A percentile compares a stretch with the other conserved stretches of the same genome.
These are phyloP conservation scores for Diospyros lotus DNA, from an alignment of 148 eudicot genomes.

Conservation along the genomic window DNA sequence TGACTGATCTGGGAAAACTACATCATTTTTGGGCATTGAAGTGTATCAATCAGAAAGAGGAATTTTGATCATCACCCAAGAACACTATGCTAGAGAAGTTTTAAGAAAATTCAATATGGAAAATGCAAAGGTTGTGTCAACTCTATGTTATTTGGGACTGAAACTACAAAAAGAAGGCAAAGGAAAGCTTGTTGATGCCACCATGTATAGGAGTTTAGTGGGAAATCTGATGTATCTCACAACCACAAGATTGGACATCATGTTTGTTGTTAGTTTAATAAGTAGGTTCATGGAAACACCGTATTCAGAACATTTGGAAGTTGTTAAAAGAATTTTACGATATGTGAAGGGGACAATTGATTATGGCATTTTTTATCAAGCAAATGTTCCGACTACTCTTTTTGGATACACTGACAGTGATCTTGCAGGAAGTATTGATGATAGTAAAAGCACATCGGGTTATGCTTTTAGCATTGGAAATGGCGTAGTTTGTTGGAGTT, in stretches of 20 bases:
- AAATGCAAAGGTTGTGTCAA: neutral
- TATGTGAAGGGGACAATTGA: too few relatives aligned
- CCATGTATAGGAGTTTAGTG: neutral
- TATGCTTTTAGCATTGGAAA: too few relatives aligned
- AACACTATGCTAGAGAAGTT: neutral
- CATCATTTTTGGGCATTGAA: constrained; percentile 11
- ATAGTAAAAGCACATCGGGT: too few relatives aligned
- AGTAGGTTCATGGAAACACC: neutral
- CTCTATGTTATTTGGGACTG: neutral
- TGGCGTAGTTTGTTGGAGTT: too few relatives aligned
- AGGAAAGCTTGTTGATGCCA: neutral
- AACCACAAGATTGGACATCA: constrained; percentile 7
- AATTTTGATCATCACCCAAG: constrained; percentile 10
- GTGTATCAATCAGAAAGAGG: neutral
- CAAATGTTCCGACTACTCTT: too few relatives aligned
- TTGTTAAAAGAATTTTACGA: too few relatives aligned
- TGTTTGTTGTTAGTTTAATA: constrained; percentile 9
- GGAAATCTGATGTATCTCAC: constrained; percentile 9
- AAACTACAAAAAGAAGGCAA: neutral
- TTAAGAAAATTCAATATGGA: constrained; percentile 17
- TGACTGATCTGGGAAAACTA: constrained; percentile 9
- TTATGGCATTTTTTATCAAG: too few relatives aligned
- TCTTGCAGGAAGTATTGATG: too few relatives aligned
- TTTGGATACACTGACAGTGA: too few relatives aligned
- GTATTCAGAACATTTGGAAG: too few relatives aligned